Base-by-base conservation (phyloP, 2,329 filamentous ascomycete genomes). In the Pseudocercospora crystallina region DNA sequence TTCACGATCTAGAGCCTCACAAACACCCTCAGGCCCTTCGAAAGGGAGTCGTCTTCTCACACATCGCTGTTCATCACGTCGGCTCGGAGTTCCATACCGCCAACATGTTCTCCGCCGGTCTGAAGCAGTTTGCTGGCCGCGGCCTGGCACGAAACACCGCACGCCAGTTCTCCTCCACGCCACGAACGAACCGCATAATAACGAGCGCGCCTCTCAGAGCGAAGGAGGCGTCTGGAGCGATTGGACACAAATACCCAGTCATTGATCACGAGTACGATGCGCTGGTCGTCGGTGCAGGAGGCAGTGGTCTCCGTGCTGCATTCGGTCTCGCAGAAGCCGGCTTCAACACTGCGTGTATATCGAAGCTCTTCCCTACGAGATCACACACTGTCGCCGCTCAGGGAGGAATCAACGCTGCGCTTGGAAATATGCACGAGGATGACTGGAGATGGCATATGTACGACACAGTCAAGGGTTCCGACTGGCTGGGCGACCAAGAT, bases 391-490 rank as follows among this genome's bases (percentile, higher is more conserved):
- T 94, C 64, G 89, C 89, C 51, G 76, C 76, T 10, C 76, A 79
- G 66, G 89, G 89, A 69, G 89, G 89, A 68, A 92, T 94, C 79
- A 94, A 94, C 72, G 89, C 89, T 49, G 89, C 89, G 44, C 80
- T 94, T 49, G 89, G 89, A 69, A 96, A 95, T 78, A 96, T 96
- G 91, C 90, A 96, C 80, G 84, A 92, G 79, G 91, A 96, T 68
- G 90, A 96, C 77, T 96, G 91, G 91, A 85, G 90, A 80, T 96
- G 91, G 91, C 91, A 96, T 77, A 96, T 96, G 91, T 96, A 96
- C 80, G 91, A 96, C 73, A 96, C 91, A 37, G 91, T 96, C 71
- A 96, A 96, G 80, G 91, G 91, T 61, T 95, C 89, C 61, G 91
- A 96, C 79, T 96, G 91, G 91, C 83, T 96, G 44, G 91, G 91